Base-by-base conservation (phyloP, 352 stramenopile species). In the Phytophthora uliginosa region DNA sequence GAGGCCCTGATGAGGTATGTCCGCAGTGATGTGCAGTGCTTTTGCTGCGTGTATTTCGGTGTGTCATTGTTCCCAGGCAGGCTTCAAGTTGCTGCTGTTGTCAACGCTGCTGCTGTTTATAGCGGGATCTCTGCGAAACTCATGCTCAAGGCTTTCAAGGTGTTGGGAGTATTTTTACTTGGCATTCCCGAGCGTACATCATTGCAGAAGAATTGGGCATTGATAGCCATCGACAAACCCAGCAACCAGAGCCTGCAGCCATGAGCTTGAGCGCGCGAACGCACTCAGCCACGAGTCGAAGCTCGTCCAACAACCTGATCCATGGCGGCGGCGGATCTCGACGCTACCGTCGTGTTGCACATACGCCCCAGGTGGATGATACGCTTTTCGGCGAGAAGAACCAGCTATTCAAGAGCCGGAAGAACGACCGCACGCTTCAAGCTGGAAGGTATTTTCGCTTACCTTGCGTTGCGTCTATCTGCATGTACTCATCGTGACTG, bases 331-430 rank as follows among this genome's bases (percentile, higher is more conserved):
- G 62, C 40, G 73, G 33, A 9, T 81, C 75, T 52, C 78, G 83
- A 20, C 83, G 84, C 20, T 94, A 94, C 59, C 82, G 86, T 6
- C 86, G 86, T 7, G 73, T 94, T 31, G 79, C 84, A 18, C 76
- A 91, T 47, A 79, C 75, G 3, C 80, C 76, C 0, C 84, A 92
- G 69, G 84, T 93, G 20, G 88, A 93, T 64, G 86, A 95, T 68
- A 91, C 78, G 59, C 79, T 95, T 8, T 95, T 94, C 71, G 86
- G 86, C 33, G 78, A 77, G 45, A 84, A 85, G 66, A 82, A 80
- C 31, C 78, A 82, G 26, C 61, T 81, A 38, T 70, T 59, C 52
- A 82, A 84, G 65, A 86, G 48, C 50, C 74, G 77, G 42, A 86
- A 83, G 63, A 81, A 87, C 58, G 77, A 89, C 38, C 83, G 86